A percentile compares a stretch with the other conserved stretches of the same genome.
Conservation (phyloP, 305 asterid species). For the Coffea humblotiana region DNA sequence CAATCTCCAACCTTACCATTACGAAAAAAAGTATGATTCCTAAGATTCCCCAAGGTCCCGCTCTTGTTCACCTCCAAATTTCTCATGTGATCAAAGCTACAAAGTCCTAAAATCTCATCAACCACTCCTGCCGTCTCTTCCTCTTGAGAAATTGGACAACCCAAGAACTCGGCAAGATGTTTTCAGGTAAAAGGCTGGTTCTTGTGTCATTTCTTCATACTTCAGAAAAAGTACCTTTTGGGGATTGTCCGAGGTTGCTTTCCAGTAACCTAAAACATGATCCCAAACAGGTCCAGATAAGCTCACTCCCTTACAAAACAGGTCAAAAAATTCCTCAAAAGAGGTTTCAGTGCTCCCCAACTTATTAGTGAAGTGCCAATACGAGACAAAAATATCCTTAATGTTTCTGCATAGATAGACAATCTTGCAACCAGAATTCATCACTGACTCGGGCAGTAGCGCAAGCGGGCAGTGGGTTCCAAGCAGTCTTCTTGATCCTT, state of each 20-base stretch:
- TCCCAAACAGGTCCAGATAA: background rate
- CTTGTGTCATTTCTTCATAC: slow-evolving; percentile 20
- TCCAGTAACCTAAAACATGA: slow-evolving; percentile 11
- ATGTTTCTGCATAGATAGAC: slow-evolving; percentile 21
- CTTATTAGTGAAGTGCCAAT: slow-evolving; percentile 26
- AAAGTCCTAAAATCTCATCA: slow-evolving; percentile 17
- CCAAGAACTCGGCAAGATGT: slow-evolving; percentile 21
- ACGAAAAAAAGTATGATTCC: background rate
- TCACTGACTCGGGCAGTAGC: slow-evolving; percentile 6
- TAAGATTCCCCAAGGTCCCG: background rate
- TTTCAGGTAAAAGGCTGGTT: background rate
- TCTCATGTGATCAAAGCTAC: slow-evolving; percentile 27
- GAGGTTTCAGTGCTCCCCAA: background rate
- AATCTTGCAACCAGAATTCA: slow-evolving; percentile 1
- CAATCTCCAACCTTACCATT: slow-evolving; percentile 27
- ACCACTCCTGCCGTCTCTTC: slow-evolving; percentile 16
- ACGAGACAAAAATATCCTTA: slow-evolving; percentile 20
- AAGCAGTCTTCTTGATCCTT: background rate
- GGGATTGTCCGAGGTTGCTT: slow-evolving; percentile 4
- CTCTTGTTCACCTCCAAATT: slow-evolving; percentile 27
- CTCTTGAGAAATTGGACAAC: slow-evolving; percentile 11
- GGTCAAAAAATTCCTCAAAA: background rate
- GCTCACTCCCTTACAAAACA: background rate
- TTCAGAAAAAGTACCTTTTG: slow-evolving; percentile 10
- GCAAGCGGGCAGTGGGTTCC: slow-evolving; percentile 17